phyloP scores from a whole-genome alignment of 2,329 filamentous ascomycete genomes.

The Ceratocystis papillata region DNA sequence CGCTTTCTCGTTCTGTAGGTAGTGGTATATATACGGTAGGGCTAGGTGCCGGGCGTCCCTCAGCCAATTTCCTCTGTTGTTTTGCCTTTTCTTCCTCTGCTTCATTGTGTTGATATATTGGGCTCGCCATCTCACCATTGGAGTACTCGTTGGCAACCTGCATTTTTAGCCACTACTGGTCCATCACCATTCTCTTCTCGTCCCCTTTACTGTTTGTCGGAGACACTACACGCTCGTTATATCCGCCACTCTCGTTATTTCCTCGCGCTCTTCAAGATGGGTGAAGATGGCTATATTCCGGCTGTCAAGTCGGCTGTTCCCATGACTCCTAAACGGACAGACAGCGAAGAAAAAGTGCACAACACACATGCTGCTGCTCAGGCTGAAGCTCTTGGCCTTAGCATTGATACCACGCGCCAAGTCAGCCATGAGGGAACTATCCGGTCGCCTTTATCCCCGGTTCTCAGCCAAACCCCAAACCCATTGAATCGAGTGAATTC shows the following conservation, averaged over 20 bases:
- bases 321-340: conserved; percentile 15
- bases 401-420: conserved; percentile 21
- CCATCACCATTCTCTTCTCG: background rate
- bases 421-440: conserved; percentile 17
- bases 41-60: background rate
- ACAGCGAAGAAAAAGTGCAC: conserved; percentile 17
- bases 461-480: conserved; percentile 23
- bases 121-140: background rate
- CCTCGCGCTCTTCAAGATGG: conserved; percentile 9
- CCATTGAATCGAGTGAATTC: conserved; percentile 22
- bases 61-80: background rate
- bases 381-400: conserved; percentile 20
- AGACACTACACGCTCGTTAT: background rate
- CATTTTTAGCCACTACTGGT: background rate
- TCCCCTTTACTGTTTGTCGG: background rate
- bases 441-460: conserved; percentile 19
- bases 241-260: background rate
- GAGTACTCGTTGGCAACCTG: background rate
- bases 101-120: background rate
- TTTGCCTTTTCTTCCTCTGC: background rate
- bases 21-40: conserved; percentile 3
- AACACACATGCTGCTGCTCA: conserved; percentile 20
- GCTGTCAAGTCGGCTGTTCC: conserved; percentile 12
- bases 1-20: background rate
- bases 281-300: conserved; percentile 21